phyloP scores from a whole-genome alignment of 305 asterid genomes.

The Rubia tinctorum region DNA sequence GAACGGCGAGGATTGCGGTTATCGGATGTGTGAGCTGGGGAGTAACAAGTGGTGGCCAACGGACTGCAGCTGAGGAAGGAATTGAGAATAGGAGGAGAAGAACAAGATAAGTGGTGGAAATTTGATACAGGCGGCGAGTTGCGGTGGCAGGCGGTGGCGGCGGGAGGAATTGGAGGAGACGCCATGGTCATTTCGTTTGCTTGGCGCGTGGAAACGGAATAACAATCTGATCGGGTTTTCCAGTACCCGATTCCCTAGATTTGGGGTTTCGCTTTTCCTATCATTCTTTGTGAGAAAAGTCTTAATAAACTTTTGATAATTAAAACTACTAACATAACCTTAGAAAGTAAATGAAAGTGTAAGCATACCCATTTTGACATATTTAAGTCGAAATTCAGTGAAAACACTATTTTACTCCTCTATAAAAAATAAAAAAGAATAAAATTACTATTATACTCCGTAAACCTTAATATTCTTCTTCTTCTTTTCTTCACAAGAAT shows the following conservation, averaged over 20 bases:
- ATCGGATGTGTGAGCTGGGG: background rate
- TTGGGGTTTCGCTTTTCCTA: background rate
- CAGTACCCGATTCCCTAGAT: background rate
- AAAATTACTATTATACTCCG: too few relatives aligned
- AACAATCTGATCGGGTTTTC: constrained; percentile 6
- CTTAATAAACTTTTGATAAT: too few relatives aligned
- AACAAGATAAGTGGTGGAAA: constrained; percentile 8
- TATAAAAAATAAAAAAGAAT: too few relatives aligned
- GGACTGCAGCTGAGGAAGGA: background rate
- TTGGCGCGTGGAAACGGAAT: background rate
- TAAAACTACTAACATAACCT: too few relatives aligned
- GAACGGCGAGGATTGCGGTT: constrained; percentile 28
- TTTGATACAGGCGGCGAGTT: constrained; percentile 7
- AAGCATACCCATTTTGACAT: too few relatives aligned
- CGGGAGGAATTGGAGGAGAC: constrained; percentile 26
- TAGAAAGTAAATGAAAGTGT: too few relatives aligned
- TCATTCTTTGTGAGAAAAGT: too few relatives aligned
- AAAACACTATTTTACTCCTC: too few relatives aligned
- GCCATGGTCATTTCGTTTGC: constrained; percentile 23
- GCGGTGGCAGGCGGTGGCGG: constrained; percentile 23
- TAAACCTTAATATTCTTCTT: too few relatives aligned
- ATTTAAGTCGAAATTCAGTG: too few relatives aligned
- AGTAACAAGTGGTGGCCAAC: background rate
- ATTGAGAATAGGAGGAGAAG: constrained; percentile 14
- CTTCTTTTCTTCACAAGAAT: too few relatives aligned